A percentile compares a stretch with the other conserved stretches of the same genome.
These are phyloP conservation scores for Prunus campanulata DNA, from an alignment of 306 rosid species.

Conservation along the genomic window DNA sequence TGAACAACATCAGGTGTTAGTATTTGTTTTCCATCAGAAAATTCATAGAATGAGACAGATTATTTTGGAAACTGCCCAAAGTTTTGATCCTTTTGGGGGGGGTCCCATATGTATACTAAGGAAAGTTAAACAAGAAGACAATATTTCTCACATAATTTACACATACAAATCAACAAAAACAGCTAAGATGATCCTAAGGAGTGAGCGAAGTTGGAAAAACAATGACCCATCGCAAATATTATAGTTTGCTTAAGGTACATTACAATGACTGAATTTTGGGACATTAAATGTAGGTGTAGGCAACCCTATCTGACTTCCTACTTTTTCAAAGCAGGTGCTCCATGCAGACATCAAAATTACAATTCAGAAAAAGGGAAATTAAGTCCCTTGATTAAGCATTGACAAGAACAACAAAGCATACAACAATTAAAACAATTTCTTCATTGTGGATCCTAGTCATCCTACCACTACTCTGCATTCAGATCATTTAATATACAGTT, in stretches of 20 bases:
- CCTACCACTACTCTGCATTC: neutral
- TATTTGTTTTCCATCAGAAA: conserved; percentile 21
- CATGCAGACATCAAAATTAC: neutral
- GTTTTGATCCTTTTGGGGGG: neutral
- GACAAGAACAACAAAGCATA: neutral
- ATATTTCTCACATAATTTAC: neutral
- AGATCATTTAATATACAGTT: neutral
- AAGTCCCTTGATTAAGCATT: neutral
- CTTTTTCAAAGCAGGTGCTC: neutral
- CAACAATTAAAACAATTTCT: neutral
- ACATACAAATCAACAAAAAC: neutral
- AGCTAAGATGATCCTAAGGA: neutral
- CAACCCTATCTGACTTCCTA: neutral
- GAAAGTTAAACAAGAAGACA: neutral
- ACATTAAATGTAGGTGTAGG: neutral
- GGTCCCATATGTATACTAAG: neutral
- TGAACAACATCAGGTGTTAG: conserved; percentile 19
- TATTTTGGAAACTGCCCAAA: neutral
- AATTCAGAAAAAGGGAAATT: neutral
- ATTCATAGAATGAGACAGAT: neutral
- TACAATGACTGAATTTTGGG: neutral
- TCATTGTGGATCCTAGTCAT: too few species aligned
- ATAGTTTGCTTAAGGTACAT: neutral
- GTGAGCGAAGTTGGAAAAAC: neutral
- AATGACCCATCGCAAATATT: neutral